Conservation (phyloP, 768 basidiomycete genomes). For the Inosperma sp. region DNA sequence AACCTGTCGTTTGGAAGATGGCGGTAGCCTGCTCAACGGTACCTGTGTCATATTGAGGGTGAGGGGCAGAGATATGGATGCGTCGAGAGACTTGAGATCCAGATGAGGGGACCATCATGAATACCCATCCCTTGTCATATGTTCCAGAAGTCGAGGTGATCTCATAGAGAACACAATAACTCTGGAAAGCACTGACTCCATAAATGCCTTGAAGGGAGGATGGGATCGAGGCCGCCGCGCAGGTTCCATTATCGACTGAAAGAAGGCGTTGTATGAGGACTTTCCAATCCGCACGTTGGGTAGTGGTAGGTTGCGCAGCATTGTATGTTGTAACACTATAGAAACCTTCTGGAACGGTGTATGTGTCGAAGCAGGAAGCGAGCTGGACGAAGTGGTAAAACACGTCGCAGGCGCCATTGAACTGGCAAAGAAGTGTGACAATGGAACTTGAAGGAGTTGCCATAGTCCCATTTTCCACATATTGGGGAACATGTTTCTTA, state of each 20-base stretch:
- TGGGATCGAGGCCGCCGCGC: slow-evolving; percentile 4
- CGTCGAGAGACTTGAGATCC: slow-evolving; percentile 19
- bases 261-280: slow-evolving; percentile 12
- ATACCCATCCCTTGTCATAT: slow-evolving; percentile 24
- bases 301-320: slow-evolving; percentile 17
- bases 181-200: slow-evolving; percentile 13
- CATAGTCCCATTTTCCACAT: too few species aligned
- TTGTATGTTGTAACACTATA: slow-evolving; percentile 17
- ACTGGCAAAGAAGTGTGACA: neutral
- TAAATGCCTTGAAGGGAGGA: slow-evolving; percentile 17
- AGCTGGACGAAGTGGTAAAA: slow-evolving; percentile 4
- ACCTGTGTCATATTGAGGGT: slow-evolving; percentile 37
- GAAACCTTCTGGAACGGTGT: slow-evolving; percentile 20
- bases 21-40: slow-evolving; percentile 39
- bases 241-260: slow-evolving; percentile 15
- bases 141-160: slow-evolving; percentile 10
- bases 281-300: slow-evolving; percentile 19
- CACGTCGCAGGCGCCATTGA: neutral
- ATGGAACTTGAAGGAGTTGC: neutral
- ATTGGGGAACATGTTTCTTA: too few species aligned
- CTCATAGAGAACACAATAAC: slow-evolving; percentile 23
- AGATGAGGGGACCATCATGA: slow-evolving; percentile 15
- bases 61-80: slow-evolving; percentile 44
- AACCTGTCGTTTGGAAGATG: slow-evolving; percentile 35
- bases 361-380: slow-evolving; percentile 28